Evolutionary conservation across 495 filamentous ascomycete genomes (phyloP), one percentile per base, ranked within the genome.

Genomic region (Aspergillus avenaceus): DNA sequence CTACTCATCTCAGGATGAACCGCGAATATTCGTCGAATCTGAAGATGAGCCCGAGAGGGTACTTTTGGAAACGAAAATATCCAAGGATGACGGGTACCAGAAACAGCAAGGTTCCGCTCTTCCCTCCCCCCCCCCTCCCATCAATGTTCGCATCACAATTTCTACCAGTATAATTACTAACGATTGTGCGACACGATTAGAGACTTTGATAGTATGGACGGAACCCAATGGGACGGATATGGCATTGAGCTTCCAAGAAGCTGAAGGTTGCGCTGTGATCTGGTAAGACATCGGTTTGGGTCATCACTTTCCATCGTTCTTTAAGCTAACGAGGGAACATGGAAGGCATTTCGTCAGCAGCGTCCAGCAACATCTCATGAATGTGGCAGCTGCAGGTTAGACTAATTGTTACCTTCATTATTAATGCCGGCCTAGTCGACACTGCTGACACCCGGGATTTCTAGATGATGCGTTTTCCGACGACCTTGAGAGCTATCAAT

Each of bases 131-230:
- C 16, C 47, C n/a, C n/a, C n/a, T n/a, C n/a, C n/a, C n/a, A n/a
- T n/a, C n/a, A n/a, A n/a, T n/a, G n/a, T n/a, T n/a, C 25, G 44
- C 26, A 47, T 32, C 43, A 37, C 50, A 47, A 14, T 5, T 9
- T 25, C 28, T 24, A n/a, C 16, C 37, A 18, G 11, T 12, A 32
- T 16, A 2, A 16, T 40, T 54, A 53, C 64, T 71, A 47, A 70
- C 48, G 31, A 16, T 37, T 42, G 46, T 56, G 52, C 58, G 44
- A 55, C 49, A 52, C 58, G 26, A 59, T 43, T 67, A 91, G 93
- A 97, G 67, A 98, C 93, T 13, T 81, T 98, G 38, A 98, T 98
- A 40, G 91, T 98, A 38, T 98, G 93, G 93, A 97, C 93, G 16
- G 93, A 98, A 62, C 70, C 66, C 34, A 87, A 82, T 71, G 86